Evolutionary conservation across 352 stramenopile genomes (phyloP).

Genomic region (Vaucheria bursata): DNA sequence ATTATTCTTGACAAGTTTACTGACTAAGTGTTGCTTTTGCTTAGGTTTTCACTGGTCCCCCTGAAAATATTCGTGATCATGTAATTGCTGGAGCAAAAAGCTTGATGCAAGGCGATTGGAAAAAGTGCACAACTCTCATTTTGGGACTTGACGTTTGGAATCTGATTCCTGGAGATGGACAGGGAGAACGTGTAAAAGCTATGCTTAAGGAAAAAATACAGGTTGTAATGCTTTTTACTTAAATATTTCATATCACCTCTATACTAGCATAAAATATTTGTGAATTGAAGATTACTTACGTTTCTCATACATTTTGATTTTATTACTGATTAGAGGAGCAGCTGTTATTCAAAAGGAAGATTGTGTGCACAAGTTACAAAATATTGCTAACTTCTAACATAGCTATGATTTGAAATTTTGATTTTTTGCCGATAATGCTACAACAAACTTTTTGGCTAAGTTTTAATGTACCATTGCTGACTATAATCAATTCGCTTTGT

Average conservation of each 20-base stretch:
- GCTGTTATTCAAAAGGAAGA: too few relatives aligned
- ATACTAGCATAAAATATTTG: too few relatives aligned
- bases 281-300: too few relatives aligned
- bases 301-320: too few relatives aligned
- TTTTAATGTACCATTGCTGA: neutral
- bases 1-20: too few relatives aligned
- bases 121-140: constrained; percentile 60
- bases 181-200: constrained; percentile 65
- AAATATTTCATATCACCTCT: too few relatives aligned
- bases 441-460: neutral
- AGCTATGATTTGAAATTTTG: neutral
- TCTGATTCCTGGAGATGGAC: constrained; percentile 76
- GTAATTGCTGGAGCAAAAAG: constrained; percentile 87
- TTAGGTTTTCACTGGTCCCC: constrained; percentile 90
- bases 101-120: constrained; percentile 89
- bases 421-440: neutral
- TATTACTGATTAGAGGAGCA: too few relatives aligned
- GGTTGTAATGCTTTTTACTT: too few relatives aligned
- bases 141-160: constrained; percentile 82
- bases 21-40: too few relatives aligned
- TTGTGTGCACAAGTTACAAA: too few relatives aligned
- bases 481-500: neutral
- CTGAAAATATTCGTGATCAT: constrained; percentile 93
- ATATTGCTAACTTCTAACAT: too few relatives aligned
- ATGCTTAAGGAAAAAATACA: constrained; percentile 48